These are phyloP conservation scores for Boletus reticulatus DNA, from an alignment of 768 basidiomycete species.

Conservation along the genomic window DNA sequence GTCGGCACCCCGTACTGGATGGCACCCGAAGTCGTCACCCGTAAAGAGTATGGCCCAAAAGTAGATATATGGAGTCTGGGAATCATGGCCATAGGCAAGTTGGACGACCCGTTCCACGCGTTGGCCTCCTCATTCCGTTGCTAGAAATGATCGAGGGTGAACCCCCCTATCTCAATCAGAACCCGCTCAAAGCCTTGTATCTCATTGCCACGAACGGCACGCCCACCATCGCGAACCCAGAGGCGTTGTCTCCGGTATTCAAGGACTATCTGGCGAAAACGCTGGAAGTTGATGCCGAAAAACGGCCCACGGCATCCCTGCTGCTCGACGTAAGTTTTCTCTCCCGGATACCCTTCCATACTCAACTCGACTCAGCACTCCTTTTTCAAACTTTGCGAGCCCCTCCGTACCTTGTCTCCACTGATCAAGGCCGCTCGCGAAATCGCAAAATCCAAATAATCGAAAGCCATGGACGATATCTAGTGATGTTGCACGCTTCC, in stretches of 20 bases:
- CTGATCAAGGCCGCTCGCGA: conserved; percentile 92
- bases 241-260: conserved; percentile 71
- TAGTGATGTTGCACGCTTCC: conserved; percentile 3
- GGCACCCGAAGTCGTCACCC: conserved; percentile 97
- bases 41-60: conserved; percentile 97
- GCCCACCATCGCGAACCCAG: conserved; percentile 92
- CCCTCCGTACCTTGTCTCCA: conserved; percentile 80
- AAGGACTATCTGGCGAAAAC: conserved; percentile 86
- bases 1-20: conserved; percentile 99
- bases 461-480: conserved; percentile 10
- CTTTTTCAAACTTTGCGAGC: conserved; percentile 88
- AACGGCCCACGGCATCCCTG: conserved; percentile 82
- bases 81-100: conserved; percentile 91
- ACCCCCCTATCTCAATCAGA: conserved; percentile 94
- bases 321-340: conserved; percentile 61
- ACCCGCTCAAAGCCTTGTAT: conserved; percentile 94
- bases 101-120: neutral
- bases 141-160: conserved; percentile 98
- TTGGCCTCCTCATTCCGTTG: conserved; percentile 4
- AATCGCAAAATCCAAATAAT: conserved; percentile 61
- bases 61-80: conserved; percentile 98
- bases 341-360: neutral
- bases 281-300: conserved; percentile 93
- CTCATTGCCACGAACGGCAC: conserved; percentile 98
- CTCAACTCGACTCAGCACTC: conserved; percentile 53